Percentiles rank a stretch among this genome's conserved stretches.
These are phyloP conservation scores for Fusarium equiseti DNA, from an alignment of 2,329 filamentous ascomycete species.

Conservation along the genomic window DNA sequence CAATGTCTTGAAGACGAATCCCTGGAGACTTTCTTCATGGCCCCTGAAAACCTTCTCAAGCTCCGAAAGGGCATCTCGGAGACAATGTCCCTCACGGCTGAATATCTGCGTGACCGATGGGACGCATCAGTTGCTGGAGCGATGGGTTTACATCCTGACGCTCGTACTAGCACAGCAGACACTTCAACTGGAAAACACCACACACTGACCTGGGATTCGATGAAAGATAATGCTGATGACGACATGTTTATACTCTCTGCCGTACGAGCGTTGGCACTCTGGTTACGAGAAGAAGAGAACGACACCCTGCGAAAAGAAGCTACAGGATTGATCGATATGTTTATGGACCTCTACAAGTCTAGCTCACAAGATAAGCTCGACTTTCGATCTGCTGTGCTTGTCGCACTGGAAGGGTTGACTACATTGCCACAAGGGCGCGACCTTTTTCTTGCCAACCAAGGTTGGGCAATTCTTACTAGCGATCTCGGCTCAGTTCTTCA, in stretches of 20 bases:
- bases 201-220: slow-evolving; percentile 70
- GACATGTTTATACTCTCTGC: slow-evolving; percentile 72
- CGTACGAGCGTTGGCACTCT: slow-evolving; percentile 69
- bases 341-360: slow-evolving; percentile 70
- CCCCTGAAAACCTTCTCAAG: slow-evolving; percentile 71
- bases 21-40: slow-evolving; percentile 58
- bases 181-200: slow-evolving; percentile 60
- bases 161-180: slow-evolving; percentile 59
- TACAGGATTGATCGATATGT: slow-evolving; percentile 71
- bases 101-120: slow-evolving; percentile 78
- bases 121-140: slow-evolving; percentile 74
- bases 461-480: slow-evolving; percentile 65
- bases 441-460: slow-evolving; percentile 62
- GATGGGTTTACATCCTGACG: slow-evolving; percentile 70
- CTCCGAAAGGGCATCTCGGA: slow-evolving; percentile 71
- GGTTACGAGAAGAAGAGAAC: slow-evolving; percentile 77
- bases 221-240: slow-evolving; percentile 59
- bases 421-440: slow-evolving; percentile 61
- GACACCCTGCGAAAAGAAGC: slow-evolving; percentile 67
- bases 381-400: slow-evolving; percentile 68
- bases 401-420: slow-evolving; percentile 70
- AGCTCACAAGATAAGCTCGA: slow-evolving; percentile 57
- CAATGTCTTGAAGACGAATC: slow-evolving; percentile 64
- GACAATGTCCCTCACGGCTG: slow-evolving; percentile 71
- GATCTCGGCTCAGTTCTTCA: slow-evolving; percentile 63